Percentiles rank a stretch among this genome's conserved stretches.
phyloP scores from a whole-genome alignment of 306 rosid species.

The Luffa aegyptiaca region DNA sequence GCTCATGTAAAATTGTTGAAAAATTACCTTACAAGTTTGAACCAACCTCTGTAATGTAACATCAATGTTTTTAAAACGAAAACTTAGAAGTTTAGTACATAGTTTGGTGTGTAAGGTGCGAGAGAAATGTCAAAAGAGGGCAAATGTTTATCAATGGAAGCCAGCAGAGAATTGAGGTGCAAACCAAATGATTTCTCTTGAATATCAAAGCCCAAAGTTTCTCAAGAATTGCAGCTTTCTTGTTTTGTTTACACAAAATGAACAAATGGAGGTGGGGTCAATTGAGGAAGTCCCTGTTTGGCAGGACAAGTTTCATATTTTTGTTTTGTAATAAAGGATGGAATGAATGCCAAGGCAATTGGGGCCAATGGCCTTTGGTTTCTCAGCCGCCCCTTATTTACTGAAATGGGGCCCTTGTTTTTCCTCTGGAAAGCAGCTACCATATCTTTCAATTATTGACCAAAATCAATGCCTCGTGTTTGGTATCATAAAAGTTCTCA shows the following conservation, averaged over 20 bases:
- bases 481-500: not conserved
- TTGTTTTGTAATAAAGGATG: not conserved
- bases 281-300: not conserved
- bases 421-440: not conserved
- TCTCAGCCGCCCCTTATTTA: constrained; percentile 2
- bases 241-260: not conserved
- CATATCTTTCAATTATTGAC: not conserved
- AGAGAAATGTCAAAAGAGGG: not conserved
- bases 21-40: not conserved
- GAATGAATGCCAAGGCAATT: not conserved
- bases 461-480: not conserved
- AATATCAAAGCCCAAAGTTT: not conserved
- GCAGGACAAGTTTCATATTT: not conserved
- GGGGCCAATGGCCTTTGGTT: not conserved
- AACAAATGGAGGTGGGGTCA: not conserved
- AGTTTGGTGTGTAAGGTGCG: not conserved
- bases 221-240: not conserved
- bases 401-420: not conserved
- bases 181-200: not conserved
- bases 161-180: not conserved
- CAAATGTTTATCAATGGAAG: not conserved
- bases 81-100: not conserved
- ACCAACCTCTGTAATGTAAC: not conserved
- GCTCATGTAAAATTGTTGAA: not conserved
- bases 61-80: not conserved